These are phyloP conservation scores for Gossypium schwendimanii DNA, from an alignment of 441 rosid genomes.

Conservation along the genomic window DNA sequence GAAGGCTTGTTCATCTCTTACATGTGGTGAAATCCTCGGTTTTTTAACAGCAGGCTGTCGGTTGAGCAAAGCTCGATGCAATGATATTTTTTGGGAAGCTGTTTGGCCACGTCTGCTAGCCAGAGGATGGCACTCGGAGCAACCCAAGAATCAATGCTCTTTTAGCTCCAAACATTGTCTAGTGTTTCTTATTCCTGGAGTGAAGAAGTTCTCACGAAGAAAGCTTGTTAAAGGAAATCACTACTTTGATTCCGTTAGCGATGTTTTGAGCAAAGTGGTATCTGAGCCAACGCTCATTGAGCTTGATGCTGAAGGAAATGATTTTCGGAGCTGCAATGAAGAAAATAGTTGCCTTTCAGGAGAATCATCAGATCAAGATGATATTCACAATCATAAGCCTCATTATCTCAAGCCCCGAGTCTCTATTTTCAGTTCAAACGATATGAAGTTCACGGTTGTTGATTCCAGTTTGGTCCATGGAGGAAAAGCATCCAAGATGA, in stretches of 20 bases:
- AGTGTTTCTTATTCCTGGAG: conserved; percentile 68
- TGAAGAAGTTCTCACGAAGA: conserved; percentile 57
- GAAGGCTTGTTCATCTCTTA: conserved; percentile 52
- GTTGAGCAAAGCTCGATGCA: conserved; percentile 64
- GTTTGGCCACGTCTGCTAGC: conserved; percentile 81
- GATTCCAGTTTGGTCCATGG: conserved; percentile 52
- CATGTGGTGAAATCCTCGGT: conserved; percentile 48
- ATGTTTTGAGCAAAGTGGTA: conserved; percentile 61
- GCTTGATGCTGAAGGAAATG: conserved; percentile 42
- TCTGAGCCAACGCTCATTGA: conserved; percentile 66
- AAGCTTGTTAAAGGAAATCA: conserved; percentile 60
- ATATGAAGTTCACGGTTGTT: conserved; percentile 51
- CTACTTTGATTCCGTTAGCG: conserved; percentile 73
- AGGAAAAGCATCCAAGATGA: conserved; percentile 37
- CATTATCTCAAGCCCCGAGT: conserved; percentile 56
- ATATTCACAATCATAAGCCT: conserved; percentile 26
- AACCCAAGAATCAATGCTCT: conserved; percentile 38
- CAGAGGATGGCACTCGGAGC: conserved; percentile 75
- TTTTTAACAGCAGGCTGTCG: conserved; percentile 54
- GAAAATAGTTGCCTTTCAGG: conserved; percentile 24
- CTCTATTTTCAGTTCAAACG: conserved; percentile 28
- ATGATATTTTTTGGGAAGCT: conserved; percentile 78
- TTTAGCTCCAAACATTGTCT: conserved; percentile 34
- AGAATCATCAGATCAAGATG: conserved; percentile 36
- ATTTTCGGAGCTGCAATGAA: conserved; percentile 21